Base-by-base conservation (phyloP, 345 rosid genomes). In the Durio zibethinus region DNA sequence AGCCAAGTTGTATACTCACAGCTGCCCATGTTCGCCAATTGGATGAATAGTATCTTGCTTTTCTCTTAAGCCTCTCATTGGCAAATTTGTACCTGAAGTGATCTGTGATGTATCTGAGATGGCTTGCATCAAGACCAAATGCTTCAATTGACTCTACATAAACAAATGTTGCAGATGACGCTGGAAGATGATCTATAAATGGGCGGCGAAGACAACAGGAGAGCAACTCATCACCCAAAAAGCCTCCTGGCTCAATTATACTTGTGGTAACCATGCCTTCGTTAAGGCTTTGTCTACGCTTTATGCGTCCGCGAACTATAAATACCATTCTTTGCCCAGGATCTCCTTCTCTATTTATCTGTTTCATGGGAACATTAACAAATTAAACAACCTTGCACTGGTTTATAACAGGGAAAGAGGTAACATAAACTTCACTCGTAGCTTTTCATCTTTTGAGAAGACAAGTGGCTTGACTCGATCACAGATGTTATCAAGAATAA, bases 21-120 rank as follows among this genome's bases (percentile, higher is more conserved):
- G 92, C 92, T 0, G 89, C 94, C 94, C 94, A 87, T 0, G 91
- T 85, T 54, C 90, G 74, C 91, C 94, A 90, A 69, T 89, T 87
- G 9, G 94, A 89, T 0, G 92, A 90, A 86, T 81, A 87, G 76
- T 90, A 87, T 77, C 92, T 84, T 12, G 86, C 81, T 10, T 82
- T 85, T 74, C 90, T 75, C 79, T 81, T 89, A 0, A 91, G 86
- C 78, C 83, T 82, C 79, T 83, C 85, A 31, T 82, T 75, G 4
- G 77, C 85, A 82, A 91, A 89, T 72, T 80, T 83, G 89, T 89
- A 91, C 63, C 89, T 66, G 76, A 89, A 91, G 68, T 89, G 89
- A 16, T 87, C 91, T 0, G 92, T 85, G 20, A 90, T 84, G 65
- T 86, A 87, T 60, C 75, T 76, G 3, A 90, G 85, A 78, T 85